Evolutionary conservation across 2,329 filamentous ascomycete species (phyloP).

Genomic region (Trichoderma lentiforme): DNA sequence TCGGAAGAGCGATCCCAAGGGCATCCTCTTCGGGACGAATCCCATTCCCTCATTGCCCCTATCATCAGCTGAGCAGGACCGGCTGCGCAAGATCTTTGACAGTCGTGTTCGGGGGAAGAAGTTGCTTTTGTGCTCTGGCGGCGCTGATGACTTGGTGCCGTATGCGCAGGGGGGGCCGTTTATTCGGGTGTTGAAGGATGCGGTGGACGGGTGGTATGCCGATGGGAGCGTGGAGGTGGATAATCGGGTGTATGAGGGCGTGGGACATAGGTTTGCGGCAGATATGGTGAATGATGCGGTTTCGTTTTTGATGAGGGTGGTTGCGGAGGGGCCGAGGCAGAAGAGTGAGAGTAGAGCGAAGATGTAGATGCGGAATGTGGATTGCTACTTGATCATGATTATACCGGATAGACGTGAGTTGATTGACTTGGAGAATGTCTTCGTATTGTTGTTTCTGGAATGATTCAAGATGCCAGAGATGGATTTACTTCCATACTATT

Average conservation of each 20-base stretch:
- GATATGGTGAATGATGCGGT: slow-evolving; percentile 66
- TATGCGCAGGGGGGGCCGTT: slow-evolving; percentile 60
- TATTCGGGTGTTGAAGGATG: slow-evolving; percentile 57
- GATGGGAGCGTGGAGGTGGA: slow-evolving; percentile 57
- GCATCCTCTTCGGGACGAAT: slow-evolving; percentile 60
- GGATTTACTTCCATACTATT: too few species aligned
- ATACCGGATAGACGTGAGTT: neutral
- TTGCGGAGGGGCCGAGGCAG: slow-evolving; percentile 32
- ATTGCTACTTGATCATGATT: neutral
- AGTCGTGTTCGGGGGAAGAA: slow-evolving; percentile 57
- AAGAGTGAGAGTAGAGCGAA: slow-evolving; percentile 27
- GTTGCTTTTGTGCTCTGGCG: slow-evolving; percentile 63
- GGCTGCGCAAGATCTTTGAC: slow-evolving; percentile 46
- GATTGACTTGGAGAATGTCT: neutral
- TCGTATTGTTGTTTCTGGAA: too few species aligned
- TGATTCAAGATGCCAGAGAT: too few species aligned
- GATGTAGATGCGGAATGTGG: slow-evolving; percentile 18
- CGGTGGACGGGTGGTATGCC: slow-evolving; percentile 49
- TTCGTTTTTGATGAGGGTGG: slow-evolving; percentile 55
- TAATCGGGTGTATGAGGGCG: slow-evolving; percentile 64
- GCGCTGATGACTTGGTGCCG: slow-evolving; percentile 68
- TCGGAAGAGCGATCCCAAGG: slow-evolving; percentile 69
- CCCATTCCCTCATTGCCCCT: slow-evolving; percentile 33
- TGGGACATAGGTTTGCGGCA: slow-evolving; percentile 66
- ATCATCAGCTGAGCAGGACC: slow-evolving; percentile 39